phyloP scores from a whole-genome alignment of 2,329 filamentous ascomycete species.

The Aspergillus sp. region DNA sequence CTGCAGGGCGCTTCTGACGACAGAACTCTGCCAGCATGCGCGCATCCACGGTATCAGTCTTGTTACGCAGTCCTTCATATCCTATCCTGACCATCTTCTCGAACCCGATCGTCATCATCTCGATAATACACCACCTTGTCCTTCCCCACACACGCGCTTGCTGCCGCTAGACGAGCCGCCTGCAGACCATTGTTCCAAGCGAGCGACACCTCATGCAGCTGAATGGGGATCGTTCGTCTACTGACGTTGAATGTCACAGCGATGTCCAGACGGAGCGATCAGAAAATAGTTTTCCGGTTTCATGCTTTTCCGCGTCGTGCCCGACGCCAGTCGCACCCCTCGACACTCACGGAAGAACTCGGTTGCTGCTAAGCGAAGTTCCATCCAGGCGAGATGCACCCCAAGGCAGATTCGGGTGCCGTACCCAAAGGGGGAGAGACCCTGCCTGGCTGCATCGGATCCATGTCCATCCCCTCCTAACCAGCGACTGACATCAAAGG shows the following conservation, averaged over 20 bases:
- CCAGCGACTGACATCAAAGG: slow-evolving; percentile 57
- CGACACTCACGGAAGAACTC: slow-evolving; percentile 50
- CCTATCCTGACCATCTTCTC: no score
- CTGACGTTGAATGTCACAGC: slow-evolving; percentile 35
- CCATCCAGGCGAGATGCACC: slow-evolving; percentile 64
- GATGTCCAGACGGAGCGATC: slow-evolving; percentile 42
- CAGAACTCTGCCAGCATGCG: no score
- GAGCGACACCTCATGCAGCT: background rate
- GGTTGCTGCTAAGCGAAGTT: slow-evolving; percentile 53
- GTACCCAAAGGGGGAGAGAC: slow-evolving; percentile 68
- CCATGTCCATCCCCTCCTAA: slow-evolving; percentile 34
- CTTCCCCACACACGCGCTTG: no score
- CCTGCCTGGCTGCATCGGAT: slow-evolving; percentile 17
- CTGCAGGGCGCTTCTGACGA: no score
- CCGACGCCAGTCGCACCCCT: slow-evolving; percentile 9
- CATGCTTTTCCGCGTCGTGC: slow-evolving; percentile 34
- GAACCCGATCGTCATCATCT: no score
- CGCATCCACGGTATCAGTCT: no score
- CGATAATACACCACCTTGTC: no score
- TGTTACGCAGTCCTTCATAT: no score
- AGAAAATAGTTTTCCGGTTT: slow-evolving; percentile 47
- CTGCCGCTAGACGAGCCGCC: no score
- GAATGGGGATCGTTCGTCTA: background rate
- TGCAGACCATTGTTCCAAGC: background rate
- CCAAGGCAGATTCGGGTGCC: slow-evolving; percentile 68